Evolutionary conservation across 1,284 basidiomycete genomes (phyloP), one percentile per base, ranked within the genome.

Genomic region (Vanrija pseudolonga): DNA sequence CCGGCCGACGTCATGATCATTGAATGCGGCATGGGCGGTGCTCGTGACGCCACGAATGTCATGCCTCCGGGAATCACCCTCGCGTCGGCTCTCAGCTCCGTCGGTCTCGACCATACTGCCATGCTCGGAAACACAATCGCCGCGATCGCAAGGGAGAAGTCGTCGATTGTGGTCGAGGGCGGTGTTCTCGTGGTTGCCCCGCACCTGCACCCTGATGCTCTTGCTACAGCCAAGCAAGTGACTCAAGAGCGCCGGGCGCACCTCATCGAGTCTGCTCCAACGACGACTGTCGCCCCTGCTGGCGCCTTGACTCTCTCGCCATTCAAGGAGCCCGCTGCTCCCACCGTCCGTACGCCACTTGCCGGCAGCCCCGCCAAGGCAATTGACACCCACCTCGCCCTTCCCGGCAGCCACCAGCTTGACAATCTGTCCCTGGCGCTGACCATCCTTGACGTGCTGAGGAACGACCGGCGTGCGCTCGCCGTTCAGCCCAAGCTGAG

Each of bases 11-110:
- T 98, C 17, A 86, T 89, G 45, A 82, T 98, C 5, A 77, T 98
- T 48, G 95, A 98, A 77, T 95, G 94, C 8, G 96, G 95, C 0
- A 86, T 99, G 85, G 96, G 95, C 0, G 96, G 96, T 0, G 80
- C 84, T 3, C 77, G 88, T 50, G 96, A 99, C 71, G 94, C 95
- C 18, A 99, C 96, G 2, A 98, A 99, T 69, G 83, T 90, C 48
- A 84, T 96, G 15, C 81, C 85, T 0, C 82, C 86, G 45, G 79
- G 83, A 3, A 80, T 81, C 53, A 82, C 92, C 50, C 76, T 94
- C 19, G 85, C 87, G 2, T 92, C 89, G 32, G 86, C 86, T 17
- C 80, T 98, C 32, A 90, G 91, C 0, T 79, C 86, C 2, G 89
- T 98, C 36, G 93, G 91, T 68, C 78, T 96, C 39, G 96, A 98